These are phyloP conservation scores for Iris macrosiphon DNA, from an alignment of 106 monocot species.

Conservation along the genomic window DNA sequence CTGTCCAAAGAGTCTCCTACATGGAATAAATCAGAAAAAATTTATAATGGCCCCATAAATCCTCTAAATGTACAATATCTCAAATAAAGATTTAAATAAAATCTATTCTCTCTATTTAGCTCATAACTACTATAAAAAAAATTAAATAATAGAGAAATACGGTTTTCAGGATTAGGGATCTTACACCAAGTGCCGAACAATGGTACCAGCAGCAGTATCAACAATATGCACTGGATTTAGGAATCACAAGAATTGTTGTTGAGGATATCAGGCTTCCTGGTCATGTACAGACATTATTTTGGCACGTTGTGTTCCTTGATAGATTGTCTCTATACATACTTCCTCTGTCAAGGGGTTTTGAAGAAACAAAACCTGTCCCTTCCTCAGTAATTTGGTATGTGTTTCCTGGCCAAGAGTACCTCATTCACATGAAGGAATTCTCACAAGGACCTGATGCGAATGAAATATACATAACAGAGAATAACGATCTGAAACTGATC, in stretches of 20 bases:
- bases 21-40: no score
- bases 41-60: no score
- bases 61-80: no score
- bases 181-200: no score
- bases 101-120: no score
- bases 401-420: slow-evolving; percentile 69
- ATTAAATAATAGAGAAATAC: no score
- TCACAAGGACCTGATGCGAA: slow-evolving; percentile 48
- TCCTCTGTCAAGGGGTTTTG: slow-evolving; percentile 34
- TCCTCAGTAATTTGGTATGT: slow-evolving; percentile 64
- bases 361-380: slow-evolving; percentile 23
- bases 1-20: no score
- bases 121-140: no score
- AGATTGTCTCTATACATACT: slow-evolving; percentile 52
- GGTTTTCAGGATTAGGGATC: no score
- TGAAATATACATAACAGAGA: slow-evolving; percentile 79
- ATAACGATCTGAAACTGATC: no score
- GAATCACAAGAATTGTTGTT: slow-evolving; percentile 63
- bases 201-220: no score
- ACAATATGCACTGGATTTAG: slow-evolving; percentile 50
- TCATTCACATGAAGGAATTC: slow-evolving; percentile 58
- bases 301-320: slow-evolving; percentile 77
- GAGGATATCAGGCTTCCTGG: slow-evolving; percentile 88
- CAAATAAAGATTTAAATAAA: no score
- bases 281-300: slow-evolving; percentile 67